phyloP scores from a whole-genome alignment of 2,329 filamentous ascomycete genomes.

The Fusarium transvaalense region DNA sequence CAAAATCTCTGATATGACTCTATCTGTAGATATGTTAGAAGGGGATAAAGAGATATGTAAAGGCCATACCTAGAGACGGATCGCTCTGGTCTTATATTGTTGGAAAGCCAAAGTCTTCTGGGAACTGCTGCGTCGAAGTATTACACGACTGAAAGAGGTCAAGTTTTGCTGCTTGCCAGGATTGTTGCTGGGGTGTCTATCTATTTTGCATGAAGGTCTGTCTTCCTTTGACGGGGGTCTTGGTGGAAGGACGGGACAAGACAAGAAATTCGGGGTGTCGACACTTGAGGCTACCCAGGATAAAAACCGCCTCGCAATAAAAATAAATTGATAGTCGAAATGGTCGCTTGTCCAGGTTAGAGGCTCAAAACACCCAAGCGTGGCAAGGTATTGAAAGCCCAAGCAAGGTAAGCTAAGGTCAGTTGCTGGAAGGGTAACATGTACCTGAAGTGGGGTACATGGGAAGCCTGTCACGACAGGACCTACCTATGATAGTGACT shows the following conservation, averaged over 20 bases:
- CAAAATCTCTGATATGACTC: not conserved
- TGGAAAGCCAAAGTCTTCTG: not conserved
- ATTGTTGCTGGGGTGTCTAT: slow-evolving; percentile 23
- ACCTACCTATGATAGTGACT: slow-evolving; percentile 23
- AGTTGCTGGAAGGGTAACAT: slow-evolving; percentile 28
- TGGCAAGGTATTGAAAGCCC: slow-evolving; percentile 34
- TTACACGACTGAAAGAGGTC: slow-evolving; percentile 7
- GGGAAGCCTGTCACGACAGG: slow-evolving; percentile 1
- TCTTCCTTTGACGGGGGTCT: slow-evolving; percentile 10
- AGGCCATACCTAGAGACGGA: not conserved
- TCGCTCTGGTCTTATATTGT: not conserved
- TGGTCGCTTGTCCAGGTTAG: not conserved
- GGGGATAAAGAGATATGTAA: not conserved
- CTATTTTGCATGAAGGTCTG: slow-evolving; percentile 12
- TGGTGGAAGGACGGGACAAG: not conserved
- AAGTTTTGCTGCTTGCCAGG: slow-evolving; percentile 14
- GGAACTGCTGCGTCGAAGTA: slow-evolving; percentile 2
- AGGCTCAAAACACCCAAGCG: slow-evolving; percentile 19
- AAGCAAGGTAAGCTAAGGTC: slow-evolving; percentile 1
- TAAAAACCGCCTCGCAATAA: not conserved
- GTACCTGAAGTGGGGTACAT: slow-evolving; percentile 33
- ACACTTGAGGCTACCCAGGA: not conserved
- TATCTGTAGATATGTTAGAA: not conserved
- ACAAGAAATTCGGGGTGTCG: not conserved
- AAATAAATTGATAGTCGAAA: not conserved